These are phyloP conservation scores for Fusarium agapanthi DNA, from an alignment of 2,329 filamentous ascomycete species.

Conservation along the genomic window DNA sequence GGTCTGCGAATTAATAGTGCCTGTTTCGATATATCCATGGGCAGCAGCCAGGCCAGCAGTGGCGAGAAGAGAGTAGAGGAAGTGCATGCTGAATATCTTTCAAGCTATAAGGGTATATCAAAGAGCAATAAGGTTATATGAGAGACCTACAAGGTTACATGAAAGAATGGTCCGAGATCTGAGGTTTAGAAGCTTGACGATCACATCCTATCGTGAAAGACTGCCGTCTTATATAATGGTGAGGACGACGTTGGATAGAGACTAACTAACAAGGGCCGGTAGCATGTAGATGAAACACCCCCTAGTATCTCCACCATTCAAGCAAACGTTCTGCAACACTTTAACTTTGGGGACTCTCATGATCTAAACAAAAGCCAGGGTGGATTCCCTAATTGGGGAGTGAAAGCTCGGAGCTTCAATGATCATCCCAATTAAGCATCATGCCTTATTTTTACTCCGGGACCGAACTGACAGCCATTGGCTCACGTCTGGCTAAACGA, in stretches of 20 bases:
- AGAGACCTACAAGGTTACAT: not conserved
- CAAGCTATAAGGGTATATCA: not conserved
- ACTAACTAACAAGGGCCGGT: not conserved
- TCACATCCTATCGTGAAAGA: not conserved
- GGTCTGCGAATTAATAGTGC: slow-evolving; percentile 51
- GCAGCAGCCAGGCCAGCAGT: slow-evolving; percentile 54
- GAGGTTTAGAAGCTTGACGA: slow-evolving; percentile 10
- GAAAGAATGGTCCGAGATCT: not conserved
- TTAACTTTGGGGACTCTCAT: slow-evolving; percentile 9
- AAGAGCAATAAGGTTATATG: not conserved
- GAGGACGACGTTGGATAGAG: not conserved
- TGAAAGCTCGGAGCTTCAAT: slow-evolving; percentile 18
- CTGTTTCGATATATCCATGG: slow-evolving; percentile 59
- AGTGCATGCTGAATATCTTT: slow-evolving; percentile 27
- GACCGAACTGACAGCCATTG: not conserved
- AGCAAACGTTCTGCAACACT: not conserved
- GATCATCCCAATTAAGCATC: slow-evolving; percentile 22
- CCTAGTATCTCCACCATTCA: slow-evolving; percentile 36
- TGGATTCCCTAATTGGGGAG: slow-evolving; percentile 1
- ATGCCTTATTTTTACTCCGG: not conserved
- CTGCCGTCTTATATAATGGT: slow-evolving; percentile 21
- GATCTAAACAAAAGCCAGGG: slow-evolving; percentile 11
- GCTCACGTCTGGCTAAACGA: not conserved
- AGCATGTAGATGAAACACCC: slow-evolving; percentile 14
- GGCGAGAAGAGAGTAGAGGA: slow-evolving; percentile 41